Conservation (phyloP, 805 yeast genomes). For the Groenewaldozyma tartarivorans region DNA sequence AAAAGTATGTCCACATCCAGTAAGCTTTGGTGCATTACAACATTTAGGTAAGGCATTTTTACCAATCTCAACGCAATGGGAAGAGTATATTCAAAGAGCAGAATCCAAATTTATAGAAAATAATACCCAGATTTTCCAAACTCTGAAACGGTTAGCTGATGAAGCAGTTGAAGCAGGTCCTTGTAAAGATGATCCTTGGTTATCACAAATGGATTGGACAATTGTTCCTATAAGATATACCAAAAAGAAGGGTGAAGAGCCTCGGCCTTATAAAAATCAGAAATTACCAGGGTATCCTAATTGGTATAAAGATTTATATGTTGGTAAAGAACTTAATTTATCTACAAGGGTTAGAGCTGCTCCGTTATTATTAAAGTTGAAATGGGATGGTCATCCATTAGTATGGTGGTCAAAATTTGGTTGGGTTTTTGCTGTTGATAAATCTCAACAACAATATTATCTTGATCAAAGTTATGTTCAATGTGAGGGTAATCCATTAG, state of each 20-base stretch:
- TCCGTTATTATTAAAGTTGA: conserved; percentile 63
- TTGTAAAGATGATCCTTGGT: conserved; percentile 74
- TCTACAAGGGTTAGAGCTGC: conserved; percentile 67
- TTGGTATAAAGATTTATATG: conserved; percentile 68
- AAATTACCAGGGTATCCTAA: conserved; percentile 85
- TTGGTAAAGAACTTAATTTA: conserved; percentile 41
- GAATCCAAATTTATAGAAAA: conserved; percentile 59
- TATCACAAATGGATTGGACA: conserved; percentile 83
- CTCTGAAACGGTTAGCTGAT: conserved; percentile 50
- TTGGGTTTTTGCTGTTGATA: conserved; percentile 72
- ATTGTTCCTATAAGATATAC: conserved; percentile 49
- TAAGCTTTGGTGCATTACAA: conserved; percentile 78
- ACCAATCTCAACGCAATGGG: conserved; percentile 73
- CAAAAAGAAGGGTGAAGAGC: conserved; percentile 55
- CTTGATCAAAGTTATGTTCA: conserved; percentile 29
- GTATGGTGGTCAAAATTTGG: conserved; percentile 73
- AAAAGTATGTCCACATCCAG: conserved; percentile 80
- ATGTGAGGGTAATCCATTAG: conserved; percentile 14
- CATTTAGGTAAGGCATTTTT: conserved; percentile 64
- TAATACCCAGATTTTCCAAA: conserved; percentile 44
- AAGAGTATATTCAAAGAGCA: conserved; percentile 54
- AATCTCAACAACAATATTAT: conserved; percentile 24
- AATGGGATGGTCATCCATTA: conserved; percentile 81
- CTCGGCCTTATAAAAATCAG: conserved; percentile 44
- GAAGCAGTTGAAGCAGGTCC: conserved; percentile 39